phyloP scores from a whole-genome alignment of 2,329 filamentous ascomycete species.

The Xylariales sp. region DNA sequence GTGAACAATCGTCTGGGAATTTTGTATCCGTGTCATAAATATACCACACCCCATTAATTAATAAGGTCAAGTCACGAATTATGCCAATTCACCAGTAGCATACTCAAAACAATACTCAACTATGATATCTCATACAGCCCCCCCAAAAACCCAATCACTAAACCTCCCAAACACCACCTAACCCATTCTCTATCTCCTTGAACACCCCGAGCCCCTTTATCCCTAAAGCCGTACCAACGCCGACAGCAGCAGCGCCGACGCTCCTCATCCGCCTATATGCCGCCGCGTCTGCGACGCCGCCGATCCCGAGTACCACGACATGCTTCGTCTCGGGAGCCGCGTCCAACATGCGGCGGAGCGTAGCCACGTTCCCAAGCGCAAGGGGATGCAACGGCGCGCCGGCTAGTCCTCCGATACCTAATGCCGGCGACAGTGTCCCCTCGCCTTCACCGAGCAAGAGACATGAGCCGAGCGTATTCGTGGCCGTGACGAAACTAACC shows the following conservation, averaged over 20 bases:
- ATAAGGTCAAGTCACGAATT: neutral
- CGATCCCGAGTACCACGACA: constrained; percentile 76
- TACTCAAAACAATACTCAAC: too few relatives aligned
- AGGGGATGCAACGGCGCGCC: constrained; percentile 78
- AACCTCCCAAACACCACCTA: constrained; percentile 37
- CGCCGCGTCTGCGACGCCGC: constrained; percentile 73
- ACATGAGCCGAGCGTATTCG: constrained; percentile 78
- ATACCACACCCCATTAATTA: too few relatives aligned
- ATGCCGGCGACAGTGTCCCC: neutral
- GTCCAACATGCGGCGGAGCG: constrained; percentile 71
- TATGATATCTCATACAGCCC: neutral
- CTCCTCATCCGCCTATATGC: constrained; percentile 74
- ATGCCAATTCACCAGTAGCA: neutral
- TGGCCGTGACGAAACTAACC: constrained; percentile 77
- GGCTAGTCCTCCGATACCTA: constrained; percentile 76
- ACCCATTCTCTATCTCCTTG: constrained; percentile 61
- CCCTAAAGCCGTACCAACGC: constrained; percentile 76
- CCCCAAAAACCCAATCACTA: neutral
- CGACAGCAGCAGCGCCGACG: constrained; percentile 75
- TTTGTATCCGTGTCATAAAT: too few relatives aligned
- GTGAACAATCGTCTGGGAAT: neutral
- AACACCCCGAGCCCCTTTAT: constrained; percentile 72
- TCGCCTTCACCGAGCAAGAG: constrained; percentile 62
- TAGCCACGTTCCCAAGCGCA: constrained; percentile 79
- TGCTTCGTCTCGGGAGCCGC: constrained; percentile 58